Percentiles rank a stretch among this genome's conserved stretches.
Evolutionary conservation across 805 yeast genomes (phyloP).

Genomic region (Pichia phayaonensis): DNA sequence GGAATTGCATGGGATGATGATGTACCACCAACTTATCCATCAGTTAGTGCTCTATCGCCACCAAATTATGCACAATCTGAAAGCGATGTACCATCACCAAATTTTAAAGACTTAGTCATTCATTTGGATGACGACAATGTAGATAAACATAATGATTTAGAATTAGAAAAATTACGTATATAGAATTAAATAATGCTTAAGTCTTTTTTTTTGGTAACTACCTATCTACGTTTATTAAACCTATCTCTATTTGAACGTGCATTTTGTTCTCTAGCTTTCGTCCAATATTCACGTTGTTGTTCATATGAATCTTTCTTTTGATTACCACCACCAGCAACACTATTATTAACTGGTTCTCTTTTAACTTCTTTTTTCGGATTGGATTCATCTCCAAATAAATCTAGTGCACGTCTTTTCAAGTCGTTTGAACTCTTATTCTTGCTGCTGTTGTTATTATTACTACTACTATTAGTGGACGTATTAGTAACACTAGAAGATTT

Average conservation of each 20-base stretch:
- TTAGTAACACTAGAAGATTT: neutral
- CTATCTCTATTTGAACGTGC: neutral
- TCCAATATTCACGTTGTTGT: neutral
- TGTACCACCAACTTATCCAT: constrained; percentile 93
- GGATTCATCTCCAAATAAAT: neutral
- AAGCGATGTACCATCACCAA: constrained; percentile 13
- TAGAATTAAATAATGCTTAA: neutral
- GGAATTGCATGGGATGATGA: constrained; percentile 99
- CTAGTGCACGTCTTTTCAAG: neutral
- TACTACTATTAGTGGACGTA: neutral
- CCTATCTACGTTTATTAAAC: neutral
- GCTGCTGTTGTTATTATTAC: neutral
- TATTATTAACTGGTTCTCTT: neutral
- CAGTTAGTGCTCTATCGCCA: constrained; percentile 76
- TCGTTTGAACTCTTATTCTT: neutral
- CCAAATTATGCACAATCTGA: constrained; percentile 57
- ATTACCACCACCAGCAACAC: too few relatives aligned
- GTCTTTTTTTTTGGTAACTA: neutral
- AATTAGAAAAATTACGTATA: neutral
- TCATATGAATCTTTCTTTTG: neutral
- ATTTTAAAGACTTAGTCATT: constrained; percentile 17
- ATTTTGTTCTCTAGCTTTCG: neutral
- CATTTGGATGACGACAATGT: constrained; percentile 12
- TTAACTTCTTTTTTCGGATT: neutral
- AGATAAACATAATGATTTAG: neutral